Base-by-base conservation (phyloP, 768 basidiomycete genomes). In the Suillus clintonianus region DNA sequence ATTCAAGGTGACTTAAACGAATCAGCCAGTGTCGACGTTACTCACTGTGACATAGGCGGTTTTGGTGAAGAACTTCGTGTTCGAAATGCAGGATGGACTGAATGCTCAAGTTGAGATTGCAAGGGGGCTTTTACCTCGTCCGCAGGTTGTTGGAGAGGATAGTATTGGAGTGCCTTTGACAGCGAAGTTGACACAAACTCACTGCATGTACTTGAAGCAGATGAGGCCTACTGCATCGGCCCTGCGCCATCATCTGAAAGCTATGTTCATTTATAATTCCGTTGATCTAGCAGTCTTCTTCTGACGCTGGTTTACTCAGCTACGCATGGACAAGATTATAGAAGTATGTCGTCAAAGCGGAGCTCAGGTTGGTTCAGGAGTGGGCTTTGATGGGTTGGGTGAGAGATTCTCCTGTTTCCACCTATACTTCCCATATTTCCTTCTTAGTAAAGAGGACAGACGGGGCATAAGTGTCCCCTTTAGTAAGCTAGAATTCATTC, bases 171-270 rank as follows among this genome's bases (percentile, higher is more conserved):
- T n/a, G n/a, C n/a, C n/a, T n/a, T n/a, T n/a, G n/a, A n/a, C 72
- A 94, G 91, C 64, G 93, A 96, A 54, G 93, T 87, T 8, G 96
- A 98, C 67, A 85, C 81, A 58, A 82, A 89, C 71, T 84, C 93
- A 0, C 74, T 96, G 64, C 96, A 98, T 74, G 94, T 96, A 27
- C 78, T 86, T 65, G 80, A 95, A 81, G 93, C 93, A 5, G 93
- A 95, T 68, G 92, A 95, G 70, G 92, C 93, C 19, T 92, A 90
- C 69, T 92, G 90, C 67, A 94, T 98, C 47, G 96, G 95, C 1
- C 93, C 93, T n/a, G 91, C 95, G 0, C 89, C 90, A 1, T 95
- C 94, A 1, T 78, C 89, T 0, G 89, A 95, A 73, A 95, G 92
- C 72, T 97, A 98, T 78, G 94, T 95, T 63, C 74, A 91, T 83